Conservation (phyloP, 1,284 basidiomycete species). For the Ceratobasidium sp. region DNA sequence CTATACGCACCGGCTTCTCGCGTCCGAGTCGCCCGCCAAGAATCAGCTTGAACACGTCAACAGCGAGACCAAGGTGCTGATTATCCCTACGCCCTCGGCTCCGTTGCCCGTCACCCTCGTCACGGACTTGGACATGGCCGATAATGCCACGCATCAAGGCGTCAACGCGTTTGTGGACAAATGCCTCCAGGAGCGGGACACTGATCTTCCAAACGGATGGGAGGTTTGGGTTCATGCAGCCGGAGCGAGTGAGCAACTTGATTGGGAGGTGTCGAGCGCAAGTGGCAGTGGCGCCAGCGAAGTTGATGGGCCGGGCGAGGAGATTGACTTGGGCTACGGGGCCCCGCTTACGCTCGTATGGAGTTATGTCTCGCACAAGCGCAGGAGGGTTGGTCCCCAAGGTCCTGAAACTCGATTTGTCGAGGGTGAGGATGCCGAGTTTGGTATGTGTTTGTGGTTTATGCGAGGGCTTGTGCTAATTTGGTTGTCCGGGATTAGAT, state of each 20-base stretch:
- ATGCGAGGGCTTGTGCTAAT: not conserved
- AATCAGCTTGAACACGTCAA: not conserved
- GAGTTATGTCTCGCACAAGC: constrained; percentile 34
- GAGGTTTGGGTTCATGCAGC: constrained; percentile 30
- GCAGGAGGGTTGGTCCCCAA: constrained; percentile 25
- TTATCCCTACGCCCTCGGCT: constrained; percentile 34
- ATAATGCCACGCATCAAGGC: constrained; percentile 17
- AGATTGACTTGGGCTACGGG: constrained; percentile 25
- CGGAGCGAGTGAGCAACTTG: constrained; percentile 12
- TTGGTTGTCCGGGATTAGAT: constrained; percentile 16
- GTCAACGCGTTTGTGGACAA: constrained; percentile 37
- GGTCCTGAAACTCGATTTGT: constrained; percentile 25
- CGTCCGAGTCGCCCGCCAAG: not conserved
- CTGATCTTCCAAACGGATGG: constrained; percentile 24
- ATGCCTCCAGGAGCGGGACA: constrained; percentile 26
- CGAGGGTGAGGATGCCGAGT: constrained; percentile 28
- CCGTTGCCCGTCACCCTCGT: constrained; percentile 30
- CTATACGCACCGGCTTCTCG: constrained; percentile 14
- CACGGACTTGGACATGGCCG: constrained; percentile 33
- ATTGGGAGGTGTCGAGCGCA: constrained; percentile 24
- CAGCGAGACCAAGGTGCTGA: constrained; percentile 7
- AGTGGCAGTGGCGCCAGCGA: not conserved
- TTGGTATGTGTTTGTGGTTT: constrained; percentile 12
- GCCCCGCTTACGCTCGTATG: constrained; percentile 19
- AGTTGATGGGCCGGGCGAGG: constrained; percentile 3